Evolutionary conservation across 176 grass and related monocot genomes (phyloP).

Genomic region (Oropetium thomaeum): DNA sequence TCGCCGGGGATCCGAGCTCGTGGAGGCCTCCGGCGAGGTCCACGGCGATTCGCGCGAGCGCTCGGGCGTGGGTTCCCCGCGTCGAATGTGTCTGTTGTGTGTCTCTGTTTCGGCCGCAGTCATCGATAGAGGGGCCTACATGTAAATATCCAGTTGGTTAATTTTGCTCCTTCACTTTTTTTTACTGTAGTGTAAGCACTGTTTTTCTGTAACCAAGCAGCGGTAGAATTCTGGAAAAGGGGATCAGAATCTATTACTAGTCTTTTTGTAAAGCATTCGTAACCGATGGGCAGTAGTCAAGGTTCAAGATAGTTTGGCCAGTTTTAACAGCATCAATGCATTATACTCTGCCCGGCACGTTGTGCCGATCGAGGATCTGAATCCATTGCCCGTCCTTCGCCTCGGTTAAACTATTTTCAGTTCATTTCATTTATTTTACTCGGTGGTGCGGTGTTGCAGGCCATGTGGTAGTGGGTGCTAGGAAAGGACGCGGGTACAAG

Average conservation of each 20-base stretch:
- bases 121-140: constrained; percentile 27
- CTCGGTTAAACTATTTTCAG: background rate
- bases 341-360: background rate
- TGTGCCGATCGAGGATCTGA: no score
- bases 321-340: background rate
- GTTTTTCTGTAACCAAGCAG: no score
- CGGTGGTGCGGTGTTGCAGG: background rate
- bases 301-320: background rate
- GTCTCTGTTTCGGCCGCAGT: constrained; percentile 25
- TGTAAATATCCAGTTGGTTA: constrained; percentile 27
- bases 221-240: no score
- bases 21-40: constrained; percentile 35
- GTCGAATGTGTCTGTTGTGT: constrained; percentile 16
- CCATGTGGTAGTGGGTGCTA: background rate
- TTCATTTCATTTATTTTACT: no score
- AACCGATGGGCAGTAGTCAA: no score
- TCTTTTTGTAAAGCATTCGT: no score
- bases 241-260: no score
- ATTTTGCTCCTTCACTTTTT: no score
- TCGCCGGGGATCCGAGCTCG: constrained; percentile 45
- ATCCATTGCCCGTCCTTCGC: no score
- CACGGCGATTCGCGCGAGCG: constrained; percentile 37
- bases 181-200: background rate
- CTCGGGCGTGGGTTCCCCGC: background rate
- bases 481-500: background rate